A percentile compares a stretch with the other conserved stretches of the same genome.
phyloP scores from a whole-genome alignment of 495 filamentous ascomycete genomes.

The Annulohypoxylon moriforme region DNA sequence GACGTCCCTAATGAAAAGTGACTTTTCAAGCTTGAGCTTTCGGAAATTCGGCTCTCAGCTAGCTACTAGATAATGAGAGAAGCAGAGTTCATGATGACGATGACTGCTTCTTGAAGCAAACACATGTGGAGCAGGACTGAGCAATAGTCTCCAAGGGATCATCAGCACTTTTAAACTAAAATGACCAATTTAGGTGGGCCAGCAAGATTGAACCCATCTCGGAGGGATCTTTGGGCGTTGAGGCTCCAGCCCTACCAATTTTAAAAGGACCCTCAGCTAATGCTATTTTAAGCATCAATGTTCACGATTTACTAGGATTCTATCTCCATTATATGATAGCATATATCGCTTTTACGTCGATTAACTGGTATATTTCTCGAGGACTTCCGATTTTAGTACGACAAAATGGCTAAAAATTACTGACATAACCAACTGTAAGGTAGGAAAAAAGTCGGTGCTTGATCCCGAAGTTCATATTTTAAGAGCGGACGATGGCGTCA shows the following conservation, averaged over 20 bases:
- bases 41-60: not conserved
- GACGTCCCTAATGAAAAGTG: not conserved
- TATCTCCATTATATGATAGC: not conserved
- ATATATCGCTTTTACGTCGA: not conserved
- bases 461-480: not conserved
- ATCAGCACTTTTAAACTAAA: not conserved
- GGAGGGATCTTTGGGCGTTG: not conserved
- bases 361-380: not conserved
- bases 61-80: not conserved
- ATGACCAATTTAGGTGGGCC: not conserved
- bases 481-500: not conserved
- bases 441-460: not conserved
- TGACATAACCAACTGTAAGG: too few relatives aligned
- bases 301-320: not conserved
- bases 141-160: not conserved
- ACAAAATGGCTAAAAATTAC: not conserved
- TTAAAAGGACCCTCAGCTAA: not conserved
- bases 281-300: slow-evolving; percentile 2
- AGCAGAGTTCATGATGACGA: not conserved
- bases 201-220: not conserved
- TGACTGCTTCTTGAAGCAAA: not conserved
- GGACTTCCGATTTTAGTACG: not conserved
- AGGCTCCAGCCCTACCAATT: slow-evolving; percentile 12
- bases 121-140: not conserved
- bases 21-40: not conserved